Evolutionary conservation across 768 basidiomycete genomes (phyloP), one percentile per base, ranked within the genome.

Genomic region (Mycena sanguinolenta): DNA sequence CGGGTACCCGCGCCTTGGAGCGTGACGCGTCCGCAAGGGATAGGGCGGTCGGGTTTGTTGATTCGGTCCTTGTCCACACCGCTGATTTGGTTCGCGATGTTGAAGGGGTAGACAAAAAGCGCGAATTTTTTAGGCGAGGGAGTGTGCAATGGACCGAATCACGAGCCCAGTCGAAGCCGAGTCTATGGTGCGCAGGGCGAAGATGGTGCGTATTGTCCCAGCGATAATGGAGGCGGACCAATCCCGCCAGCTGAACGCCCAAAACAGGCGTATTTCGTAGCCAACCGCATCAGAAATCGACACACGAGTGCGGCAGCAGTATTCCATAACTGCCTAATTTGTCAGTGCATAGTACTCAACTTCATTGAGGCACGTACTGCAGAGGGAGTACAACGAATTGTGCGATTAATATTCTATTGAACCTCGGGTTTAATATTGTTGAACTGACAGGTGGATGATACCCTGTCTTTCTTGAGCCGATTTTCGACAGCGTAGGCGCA

Each of bases 41-140:
- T 38, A 3, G 69, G 69, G 7, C 69, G 64, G 53, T 71, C 69
- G 34, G 69, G 69, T 38, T 70, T 70, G 63, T 70, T 65, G 50
- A 70, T 61, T 12, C 50, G 49, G 23, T 70, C 70, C 49, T 71
- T 65, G 17, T 36, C 64, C 23, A 70, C 8, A 23, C 69, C 68
- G 23, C 52, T 63, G 57, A 69, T 69, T 27, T 69, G 69, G 58
- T 70, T 70, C 0, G 63, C 58, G 30, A 70, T 34, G 49, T 65
- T 52, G 63, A 66, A 71, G 21, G 58, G n/a, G 58, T 66, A 70
- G 52, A 70, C 55, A 58, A 34, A 70, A 58, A 65, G 38, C 39
- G 61, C 13, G 58, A 61, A 70, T n/a, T n/a, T n/a, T n/a, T 42
- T 70, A 70, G 0, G 55, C 13, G 42, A 60, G n/a, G 25, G 58